These are phyloP conservation scores for Fusarium nisikadoi DNA, from an alignment of 2,329 filamentous ascomycete species.

Conservation along the genomic window DNA sequence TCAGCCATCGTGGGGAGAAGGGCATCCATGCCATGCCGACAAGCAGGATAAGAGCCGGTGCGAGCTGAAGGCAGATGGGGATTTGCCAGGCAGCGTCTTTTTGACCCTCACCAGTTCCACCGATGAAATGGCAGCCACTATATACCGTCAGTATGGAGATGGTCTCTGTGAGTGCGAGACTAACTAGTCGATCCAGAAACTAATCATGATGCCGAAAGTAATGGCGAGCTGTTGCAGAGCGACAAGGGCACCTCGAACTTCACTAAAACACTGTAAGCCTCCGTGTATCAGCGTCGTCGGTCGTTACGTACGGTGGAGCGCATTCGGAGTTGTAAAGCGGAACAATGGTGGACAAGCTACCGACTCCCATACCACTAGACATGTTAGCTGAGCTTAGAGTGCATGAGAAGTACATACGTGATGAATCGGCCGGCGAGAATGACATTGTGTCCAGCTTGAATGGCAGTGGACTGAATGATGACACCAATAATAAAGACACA, in stretches of 20 bases:
- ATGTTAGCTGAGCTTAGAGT: background rate
- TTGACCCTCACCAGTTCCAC: slow-evolving; percentile 63
- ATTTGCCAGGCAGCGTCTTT: slow-evolving; percentile 78
- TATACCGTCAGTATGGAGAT: accelerated
- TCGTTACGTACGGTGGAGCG: slow-evolving; percentile 51
- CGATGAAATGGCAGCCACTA: slow-evolving; percentile 72
- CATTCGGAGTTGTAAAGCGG: slow-evolving; percentile 64
- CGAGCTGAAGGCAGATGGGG: slow-evolving; percentile 77
- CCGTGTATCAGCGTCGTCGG: accelerated
- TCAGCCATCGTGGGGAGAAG: slow-evolving; percentile 79
- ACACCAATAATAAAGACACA: slow-evolving; percentile 77
- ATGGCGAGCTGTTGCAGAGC: slow-evolving; percentile 64
- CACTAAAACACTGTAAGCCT: slow-evolving; percentile 29
- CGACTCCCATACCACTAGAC: slow-evolving; percentile 71
- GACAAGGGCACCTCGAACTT: slow-evolving; percentile 56
- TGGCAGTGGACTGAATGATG: slow-evolving; percentile 72
- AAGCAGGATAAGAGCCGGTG: slow-evolving; percentile 73
- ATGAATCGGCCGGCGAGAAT: slow-evolving; percentile 79
- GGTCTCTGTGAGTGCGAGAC: background rate
- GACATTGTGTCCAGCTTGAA: slow-evolving; percentile 63
- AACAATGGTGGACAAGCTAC: slow-evolving; percentile 74
- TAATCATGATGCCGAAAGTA: slow-evolving; percentile 72
- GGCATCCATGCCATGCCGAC: slow-evolving; percentile 83
- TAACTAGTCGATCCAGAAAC: slow-evolving; percentile 71
- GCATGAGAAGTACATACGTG: slow-evolving; percentile 54